phyloP scores from a whole-genome alignment of 2,329 filamentous ascomycete species.

The Rutstroemia sp. region DNA sequence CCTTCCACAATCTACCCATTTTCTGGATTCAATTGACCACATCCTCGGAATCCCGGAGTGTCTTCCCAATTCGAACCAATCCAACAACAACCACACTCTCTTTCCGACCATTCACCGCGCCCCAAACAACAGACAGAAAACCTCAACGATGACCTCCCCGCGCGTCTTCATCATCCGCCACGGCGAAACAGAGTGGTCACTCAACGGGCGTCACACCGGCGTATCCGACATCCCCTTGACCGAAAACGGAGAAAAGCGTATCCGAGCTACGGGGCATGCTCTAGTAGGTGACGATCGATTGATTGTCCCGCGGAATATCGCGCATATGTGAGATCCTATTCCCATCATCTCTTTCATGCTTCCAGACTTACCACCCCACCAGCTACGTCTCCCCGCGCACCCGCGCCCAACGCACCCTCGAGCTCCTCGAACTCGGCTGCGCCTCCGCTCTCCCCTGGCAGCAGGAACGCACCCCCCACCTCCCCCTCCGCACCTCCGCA shows the following conservation, averaged over 20 bases:
- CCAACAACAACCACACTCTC: neutral
- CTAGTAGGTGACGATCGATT: constrained; percentile 77
- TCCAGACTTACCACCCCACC: neutral
- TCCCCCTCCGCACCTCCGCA: constrained; percentile 45
- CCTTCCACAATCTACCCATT: too few relatives aligned
- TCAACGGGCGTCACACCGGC: constrained; percentile 79
- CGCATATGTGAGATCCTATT: constrained; percentile 59
- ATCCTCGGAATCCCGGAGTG: too few relatives aligned
- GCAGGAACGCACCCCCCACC: constrained; percentile 35
- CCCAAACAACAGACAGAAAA: neutral
- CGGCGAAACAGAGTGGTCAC: constrained; percentile 93
- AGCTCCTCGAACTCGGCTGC: constrained; percentile 72
- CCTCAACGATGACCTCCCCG: constrained; percentile 41
- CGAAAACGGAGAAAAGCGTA: constrained; percentile 67
- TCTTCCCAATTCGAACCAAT: too few relatives aligned
- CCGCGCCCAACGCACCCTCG: constrained; percentile 83
- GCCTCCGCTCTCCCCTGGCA: constrained; percentile 66
- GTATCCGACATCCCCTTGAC: constrained; percentile 82
- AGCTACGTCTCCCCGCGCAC: constrained; percentile 81
- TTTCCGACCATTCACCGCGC: neutral
- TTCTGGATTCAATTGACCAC: too few relatives aligned
- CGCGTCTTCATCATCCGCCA: constrained; percentile 80
- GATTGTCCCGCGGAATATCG: constrained; percentile 74
- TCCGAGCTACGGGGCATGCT: constrained; percentile 70
- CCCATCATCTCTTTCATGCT: neutral